Conservation (phyloP, 2,329 filamentous ascomycete genomes). For the Ceratocystis variospora region DNA sequence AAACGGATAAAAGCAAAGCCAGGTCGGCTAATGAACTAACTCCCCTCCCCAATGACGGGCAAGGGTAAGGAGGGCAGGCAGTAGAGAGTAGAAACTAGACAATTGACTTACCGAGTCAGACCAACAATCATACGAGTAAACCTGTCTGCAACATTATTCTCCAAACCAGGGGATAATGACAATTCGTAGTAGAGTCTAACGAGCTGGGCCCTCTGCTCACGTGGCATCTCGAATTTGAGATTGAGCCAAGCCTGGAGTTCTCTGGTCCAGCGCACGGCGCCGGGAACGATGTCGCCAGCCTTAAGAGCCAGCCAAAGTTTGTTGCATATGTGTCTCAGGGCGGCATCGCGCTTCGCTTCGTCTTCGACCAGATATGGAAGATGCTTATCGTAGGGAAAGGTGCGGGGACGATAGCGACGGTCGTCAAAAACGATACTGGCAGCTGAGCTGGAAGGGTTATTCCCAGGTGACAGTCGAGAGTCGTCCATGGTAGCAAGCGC, state of each 20-base stretch:
- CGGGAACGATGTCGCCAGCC: slow-evolving; percentile 85
- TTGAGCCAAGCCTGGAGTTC: slow-evolving; percentile 91
- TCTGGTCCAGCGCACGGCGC: slow-evolving; percentile 90
- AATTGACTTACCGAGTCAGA: slow-evolving; percentile 63
- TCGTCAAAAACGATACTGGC: slow-evolving; percentile 10
- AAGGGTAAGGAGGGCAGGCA: background rate
- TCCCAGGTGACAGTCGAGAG: slow-evolving; percentile 1
- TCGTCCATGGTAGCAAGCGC: background rate
- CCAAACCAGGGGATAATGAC: slow-evolving; percentile 75
- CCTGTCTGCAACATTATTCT: slow-evolving; percentile 66
- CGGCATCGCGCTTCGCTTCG: slow-evolving; percentile 60
- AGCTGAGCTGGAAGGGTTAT: background rate
- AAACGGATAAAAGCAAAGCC: background rate
- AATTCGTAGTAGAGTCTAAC: slow-evolving; percentile 92
- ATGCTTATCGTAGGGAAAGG: slow-evolving; percentile 83
- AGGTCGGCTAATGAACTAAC: background rate
- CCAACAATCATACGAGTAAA: slow-evolving; percentile 96
- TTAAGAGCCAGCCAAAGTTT: slow-evolving; percentile 85
- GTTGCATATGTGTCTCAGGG: slow-evolving; percentile 76
- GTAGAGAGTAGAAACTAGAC: background rate
- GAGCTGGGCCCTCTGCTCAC: slow-evolving; percentile 67
- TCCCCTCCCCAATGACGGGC: background rate
- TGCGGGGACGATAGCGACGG: slow-evolving; percentile 62
- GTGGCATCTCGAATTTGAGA: slow-evolving; percentile 92
- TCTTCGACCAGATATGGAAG: slow-evolving; percentile 82